These are phyloP conservation scores for Neurospora sp. DNA, from an alignment of 495 filamentous ascomycete species.

Conservation along the genomic window DNA sequence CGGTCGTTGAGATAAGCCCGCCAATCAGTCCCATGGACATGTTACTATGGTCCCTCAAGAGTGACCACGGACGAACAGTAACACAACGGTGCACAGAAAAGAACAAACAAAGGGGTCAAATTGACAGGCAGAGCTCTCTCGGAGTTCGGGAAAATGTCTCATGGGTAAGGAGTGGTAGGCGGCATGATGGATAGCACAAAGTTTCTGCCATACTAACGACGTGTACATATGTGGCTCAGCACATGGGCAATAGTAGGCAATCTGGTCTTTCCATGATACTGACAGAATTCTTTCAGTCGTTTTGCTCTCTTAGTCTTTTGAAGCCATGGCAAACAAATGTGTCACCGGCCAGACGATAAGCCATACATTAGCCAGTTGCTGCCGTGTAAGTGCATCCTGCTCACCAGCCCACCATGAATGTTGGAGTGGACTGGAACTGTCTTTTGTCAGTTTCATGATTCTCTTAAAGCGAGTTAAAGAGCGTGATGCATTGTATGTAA, in stretches of 20 bases:
- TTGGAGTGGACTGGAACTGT: background rate
- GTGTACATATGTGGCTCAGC: background rate
- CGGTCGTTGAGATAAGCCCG: background rate
- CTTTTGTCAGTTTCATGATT: background rate
- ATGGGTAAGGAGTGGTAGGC: background rate
- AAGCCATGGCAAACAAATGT: background rate
- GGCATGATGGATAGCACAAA: background rate
- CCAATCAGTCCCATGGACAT: background rate
- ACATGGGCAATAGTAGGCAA: background rate
- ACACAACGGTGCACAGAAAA: background rate
- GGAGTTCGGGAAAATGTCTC: background rate
- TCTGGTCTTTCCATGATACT: background rate
- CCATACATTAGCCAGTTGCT: background rate
- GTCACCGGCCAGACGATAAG: background rate
- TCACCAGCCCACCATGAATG: background rate
- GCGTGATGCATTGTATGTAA: background rate
- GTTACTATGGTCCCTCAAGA: background rate
- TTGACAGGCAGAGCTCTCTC: background rate
- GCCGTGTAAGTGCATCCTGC: background rate
- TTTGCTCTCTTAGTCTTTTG: background rate
- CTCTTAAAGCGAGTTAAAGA: background rate
- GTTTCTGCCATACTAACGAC: background rate
- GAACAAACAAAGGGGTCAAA: background rate
- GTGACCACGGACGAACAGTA: background rate
- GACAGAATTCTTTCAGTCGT: background rate